Evolutionary conservation across 805 yeast species (phyloP), one percentile per base, ranked within the genome.

Genomic region (Millerozyma acaciae): DNA sequence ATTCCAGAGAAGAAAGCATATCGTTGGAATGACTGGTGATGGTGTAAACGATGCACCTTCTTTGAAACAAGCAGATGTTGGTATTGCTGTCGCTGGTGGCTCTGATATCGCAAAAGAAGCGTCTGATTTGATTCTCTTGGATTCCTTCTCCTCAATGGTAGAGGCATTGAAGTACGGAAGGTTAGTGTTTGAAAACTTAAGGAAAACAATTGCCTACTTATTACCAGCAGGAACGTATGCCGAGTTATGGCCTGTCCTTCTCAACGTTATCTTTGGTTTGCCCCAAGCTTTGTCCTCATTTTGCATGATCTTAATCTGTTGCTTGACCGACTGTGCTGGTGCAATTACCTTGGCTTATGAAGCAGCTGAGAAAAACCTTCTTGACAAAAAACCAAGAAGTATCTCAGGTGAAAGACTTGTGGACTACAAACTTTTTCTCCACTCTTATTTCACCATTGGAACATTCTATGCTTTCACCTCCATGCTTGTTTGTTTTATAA

Each of bases 201-300:
- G 55, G 40, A 72, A 72, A 44, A 67, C 70, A 2, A 57, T 72
- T 37, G 62, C 61, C 5, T 70, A 73, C 45, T 50, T 73, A 35
- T 49, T 73, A 35, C 77, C 78, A n/a, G 78, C 76, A 24, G 78
- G 78, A 18, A 54, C 68, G 10, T 73, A 47, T 45, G 60, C 75
- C 26, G 77, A 73, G 47, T 54, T 73, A 20, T 72, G 76, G 76
- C 65, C 76, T 0, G 68, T 73, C 3, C 41, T 73, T 18, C 40
- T 70, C 34, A 73, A 68, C 41, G 59, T 71, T 4, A 48, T 68
- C n/a, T 68, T 67, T 45, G 77, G 77, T 7, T 42, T 67, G 35
- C 78, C 78, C 2, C 76, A 67, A 46, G 55, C 63, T 45, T 48
- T 73, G 26, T 66, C 75, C 2, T 68, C 75, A 4, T 70, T 72